Conservation (phyloP, 1,284 basidiomycete genomes). For the Boletus sp. region DNA sequence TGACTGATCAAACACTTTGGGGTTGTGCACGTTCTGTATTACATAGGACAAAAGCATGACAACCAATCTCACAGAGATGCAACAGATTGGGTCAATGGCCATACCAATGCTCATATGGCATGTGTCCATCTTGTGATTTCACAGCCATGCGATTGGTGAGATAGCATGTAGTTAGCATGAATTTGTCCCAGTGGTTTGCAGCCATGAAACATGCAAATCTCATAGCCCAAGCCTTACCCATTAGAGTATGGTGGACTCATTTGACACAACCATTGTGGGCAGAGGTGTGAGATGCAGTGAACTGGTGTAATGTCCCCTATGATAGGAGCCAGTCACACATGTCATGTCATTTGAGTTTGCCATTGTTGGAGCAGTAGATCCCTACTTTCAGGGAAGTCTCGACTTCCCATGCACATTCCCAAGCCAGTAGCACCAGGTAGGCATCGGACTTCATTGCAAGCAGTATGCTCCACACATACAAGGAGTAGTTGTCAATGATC, state of each 20-base stretch:
- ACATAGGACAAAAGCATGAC: background rate
- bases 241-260: background rate
- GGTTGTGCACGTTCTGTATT: slow-evolving; percentile 4
- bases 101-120: background rate
- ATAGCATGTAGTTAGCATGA: background rate
- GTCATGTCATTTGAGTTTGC: background rate
- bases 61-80: background rate
- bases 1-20: background rate
- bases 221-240: background rate
- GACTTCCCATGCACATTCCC: too few relatives aligned
- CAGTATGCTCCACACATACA: background rate
- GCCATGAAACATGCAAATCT: background rate
- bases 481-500: background rate
- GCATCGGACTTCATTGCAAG: background rate
- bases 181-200: background rate
- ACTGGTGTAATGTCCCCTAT: background rate
- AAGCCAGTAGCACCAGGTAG: background rate
- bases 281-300: background rate
- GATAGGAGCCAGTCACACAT: background rate
- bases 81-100: background rate
- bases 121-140: background rate
- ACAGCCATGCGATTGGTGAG: slow-evolving; percentile 1
- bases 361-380: background rate
- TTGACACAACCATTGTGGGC: background rate
- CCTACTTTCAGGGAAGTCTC: background rate